phyloP scores from a whole-genome alignment of 164 flowering plant species.

The Warburgia ugandensis region DNA sequence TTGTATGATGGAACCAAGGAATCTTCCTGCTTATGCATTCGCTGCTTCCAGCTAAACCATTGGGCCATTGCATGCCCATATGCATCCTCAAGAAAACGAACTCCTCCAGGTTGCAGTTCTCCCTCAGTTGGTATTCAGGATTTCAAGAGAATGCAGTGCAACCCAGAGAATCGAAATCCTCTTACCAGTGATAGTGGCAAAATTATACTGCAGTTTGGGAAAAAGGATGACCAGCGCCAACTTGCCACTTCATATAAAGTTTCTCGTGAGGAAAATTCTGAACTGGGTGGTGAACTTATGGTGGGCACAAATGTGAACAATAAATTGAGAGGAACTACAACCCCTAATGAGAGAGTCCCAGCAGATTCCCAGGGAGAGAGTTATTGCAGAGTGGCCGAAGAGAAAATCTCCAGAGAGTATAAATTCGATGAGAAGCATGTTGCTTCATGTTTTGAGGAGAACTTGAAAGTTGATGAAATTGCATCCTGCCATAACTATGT shows the following conservation, averaged over 20 bases:
- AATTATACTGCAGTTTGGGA: slow-evolving; percentile 3
- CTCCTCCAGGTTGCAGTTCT: slow-evolving; percentile 7
- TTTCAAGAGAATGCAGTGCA: slow-evolving; percentile 7
- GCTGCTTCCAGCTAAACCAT: slow-evolving; percentile 62
- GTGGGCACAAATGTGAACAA: slow-evolving; percentile 4
- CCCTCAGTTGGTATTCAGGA: slow-evolving; percentile 13
- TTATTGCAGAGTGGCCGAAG: neutral
- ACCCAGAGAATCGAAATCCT: slow-evolving; percentile 3
- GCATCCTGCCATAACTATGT: slow-evolving; percentile 13
- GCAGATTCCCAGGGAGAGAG: slow-evolving; percentile 5
- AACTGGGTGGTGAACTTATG: slow-evolving; percentile 2
- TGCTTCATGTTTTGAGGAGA: slow-evolving; percentile 21
- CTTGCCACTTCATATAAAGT: slow-evolving; percentile 5
- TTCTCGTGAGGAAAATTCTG: slow-evolving; percentile 9
- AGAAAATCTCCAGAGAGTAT: slow-evolving; percentile 7
- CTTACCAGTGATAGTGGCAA: slow-evolving; percentile 4
- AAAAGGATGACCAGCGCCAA: slow-evolving; percentile 6
- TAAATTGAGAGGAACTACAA: slow-evolving; percentile 6
- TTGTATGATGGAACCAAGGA: slow-evolving; percentile 26
- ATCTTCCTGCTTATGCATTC: slow-evolving; percentile 45
- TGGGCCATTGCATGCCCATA: slow-evolving; percentile 70
- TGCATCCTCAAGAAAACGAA: slow-evolving; percentile 16
- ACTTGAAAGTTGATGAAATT: slow-evolving; percentile 16
- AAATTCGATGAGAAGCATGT: slow-evolving; percentile 2
- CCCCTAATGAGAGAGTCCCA: slow-evolving; percentile 5